Conservation (phyloP, 1,284 basidiomycete species). For the Cutaneotrichosporon sp. region DNA sequence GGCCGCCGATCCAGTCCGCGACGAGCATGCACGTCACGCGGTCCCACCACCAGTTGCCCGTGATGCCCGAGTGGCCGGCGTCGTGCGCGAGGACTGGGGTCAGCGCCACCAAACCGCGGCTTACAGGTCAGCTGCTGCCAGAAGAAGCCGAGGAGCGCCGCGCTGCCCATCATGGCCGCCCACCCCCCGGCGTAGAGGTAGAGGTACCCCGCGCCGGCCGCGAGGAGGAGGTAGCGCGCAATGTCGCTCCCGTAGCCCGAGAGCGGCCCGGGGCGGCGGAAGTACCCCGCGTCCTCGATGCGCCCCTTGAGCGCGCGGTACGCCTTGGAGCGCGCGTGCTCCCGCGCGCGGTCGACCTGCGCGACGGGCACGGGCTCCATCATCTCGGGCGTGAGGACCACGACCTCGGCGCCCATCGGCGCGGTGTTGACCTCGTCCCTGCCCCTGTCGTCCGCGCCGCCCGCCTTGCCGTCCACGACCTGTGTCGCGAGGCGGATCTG, state of each 20-base stretch:
- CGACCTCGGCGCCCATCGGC: slow-evolving; percentile 8
- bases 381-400: slow-evolving; percentile 33
- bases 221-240: slow-evolving; percentile 55
- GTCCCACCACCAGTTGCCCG: slow-evolving; percentile 81
- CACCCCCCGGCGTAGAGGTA: slow-evolving; percentile 36
- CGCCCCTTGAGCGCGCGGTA: slow-evolving; percentile 78
- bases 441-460: neutral
- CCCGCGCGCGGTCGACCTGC: slow-evolving; percentile 61
- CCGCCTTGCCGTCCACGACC: neutral
- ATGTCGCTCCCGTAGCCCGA: slow-evolving; percentile 90
- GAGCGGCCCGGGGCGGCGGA: slow-evolving; percentile 71
- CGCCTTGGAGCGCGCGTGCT: slow-evolving; percentile 72
- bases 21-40: slow-evolving; percentile 74
- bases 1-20: slow-evolving; percentile 78
- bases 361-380: slow-evolving; percentile 57
- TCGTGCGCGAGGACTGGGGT: slow-evolving; percentile 77
- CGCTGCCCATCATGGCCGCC: slow-evolving; percentile 64
- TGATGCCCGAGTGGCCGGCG: slow-evolving; percentile 91
- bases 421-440: slow-evolving; percentile 1
- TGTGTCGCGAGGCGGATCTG: slow-evolving; percentile 31
- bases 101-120: slow-evolving; percentile 17
- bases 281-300: slow-evolving; percentile 78
- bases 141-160: slow-evolving; percentile 78
- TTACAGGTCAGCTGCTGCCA: slow-evolving; percentile 86
- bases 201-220: slow-evolving; percentile 26